Evolutionary conservation across 495 filamentous ascomycete species (phyloP).

Genomic region (Lophiostoma macrostomum): DNA sequence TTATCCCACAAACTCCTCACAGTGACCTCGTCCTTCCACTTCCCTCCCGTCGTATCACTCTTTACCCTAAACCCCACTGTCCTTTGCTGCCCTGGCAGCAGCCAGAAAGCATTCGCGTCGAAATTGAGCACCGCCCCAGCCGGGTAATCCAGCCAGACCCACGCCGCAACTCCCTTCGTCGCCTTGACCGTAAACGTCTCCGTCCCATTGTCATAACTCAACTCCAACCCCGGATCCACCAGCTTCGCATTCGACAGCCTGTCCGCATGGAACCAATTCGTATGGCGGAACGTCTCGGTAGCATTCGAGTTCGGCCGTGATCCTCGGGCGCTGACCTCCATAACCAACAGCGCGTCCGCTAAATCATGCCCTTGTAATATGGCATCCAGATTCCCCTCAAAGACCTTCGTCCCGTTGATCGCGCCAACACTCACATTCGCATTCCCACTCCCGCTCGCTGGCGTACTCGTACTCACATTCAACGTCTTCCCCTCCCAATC

Average conservation of each 20-base stretch:
- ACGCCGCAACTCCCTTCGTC: conserved; percentile 56
- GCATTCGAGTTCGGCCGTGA: conserved; percentile 52
- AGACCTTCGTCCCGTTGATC: conserved; percentile 59
- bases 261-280: conserved; percentile 54
- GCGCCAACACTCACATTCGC: conserved; percentile 52
- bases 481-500: conserved; percentile 37
- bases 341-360: conserved; percentile 52
- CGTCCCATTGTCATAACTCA: conserved; percentile 43
- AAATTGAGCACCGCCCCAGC: conserved; percentile 58
- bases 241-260: conserved; percentile 53
- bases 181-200: conserved; percentile 57
- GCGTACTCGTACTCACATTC: conserved; percentile 19
- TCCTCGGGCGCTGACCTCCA: conserved; percentile 55
- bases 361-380: conserved; percentile 39
- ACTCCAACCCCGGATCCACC: conserved; percentile 53
- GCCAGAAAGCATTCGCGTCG: conserved; percentile 58
- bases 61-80: conserved; percentile 50
- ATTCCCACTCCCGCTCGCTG: too few species aligned
- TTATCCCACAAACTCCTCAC: conserved; percentile 66
- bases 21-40: conserved; percentile 55
- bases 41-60: conserved; percentile 46
- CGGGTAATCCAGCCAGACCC: conserved; percentile 65
- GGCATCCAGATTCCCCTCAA: conserved; percentile 44
- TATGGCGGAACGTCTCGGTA: conserved; percentile 53
- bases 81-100: conserved; percentile 54